Evolutionary conservation across 2,329 filamentous ascomycete genomes (phyloP).

Genomic region (Cladosporium sphaerospermum): DNA sequence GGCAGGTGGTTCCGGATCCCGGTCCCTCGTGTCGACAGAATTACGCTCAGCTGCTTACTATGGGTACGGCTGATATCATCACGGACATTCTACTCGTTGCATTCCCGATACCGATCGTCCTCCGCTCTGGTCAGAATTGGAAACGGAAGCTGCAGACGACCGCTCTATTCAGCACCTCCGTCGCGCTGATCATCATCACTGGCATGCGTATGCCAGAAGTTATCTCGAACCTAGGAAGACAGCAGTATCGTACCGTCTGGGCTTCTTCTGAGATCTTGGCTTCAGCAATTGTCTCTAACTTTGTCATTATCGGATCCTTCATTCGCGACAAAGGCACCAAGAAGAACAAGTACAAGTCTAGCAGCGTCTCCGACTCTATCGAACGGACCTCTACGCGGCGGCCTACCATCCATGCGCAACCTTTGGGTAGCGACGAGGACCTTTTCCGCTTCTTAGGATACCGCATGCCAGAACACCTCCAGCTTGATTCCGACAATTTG

Average conservation of each 20-base stretch:
- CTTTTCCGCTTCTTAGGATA: slow-evolving; percentile 75
- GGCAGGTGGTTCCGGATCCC: slow-evolving; percentile 64
- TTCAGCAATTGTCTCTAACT: slow-evolving; percentile 80
- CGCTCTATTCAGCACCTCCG: slow-evolving; percentile 75
- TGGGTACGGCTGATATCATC: slow-evolving; percentile 81
- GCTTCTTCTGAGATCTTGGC: slow-evolving; percentile 88
- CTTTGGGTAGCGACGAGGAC: slow-evolving; percentile 87
- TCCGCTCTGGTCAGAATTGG: slow-evolving; percentile 67
- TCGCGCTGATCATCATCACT: slow-evolving; percentile 72
- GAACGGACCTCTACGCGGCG: slow-evolving; percentile 53
- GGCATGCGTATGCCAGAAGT: slow-evolving; percentile 75
- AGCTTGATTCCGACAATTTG: slow-evolving; percentile 21
- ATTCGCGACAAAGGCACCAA: slow-evolving; percentile 85
- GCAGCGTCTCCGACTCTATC: slow-evolving; percentile 46
- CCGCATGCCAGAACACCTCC: slow-evolving; percentile 50
- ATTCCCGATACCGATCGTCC: slow-evolving; percentile 84
- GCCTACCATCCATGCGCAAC: slow-evolving; percentile 56
- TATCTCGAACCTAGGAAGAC: slow-evolving; percentile 62
- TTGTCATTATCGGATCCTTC: slow-evolving; percentile 85
- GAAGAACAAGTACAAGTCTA: slow-evolving; percentile 70
- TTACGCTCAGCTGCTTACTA: slow-evolving; percentile 79
- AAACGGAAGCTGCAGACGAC: slow-evolving; percentile 76
- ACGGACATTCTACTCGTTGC: slow-evolving; percentile 82
- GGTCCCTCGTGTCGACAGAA: slow-evolving; percentile 79
- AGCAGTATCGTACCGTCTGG: slow-evolving; percentile 81